These are phyloP conservation scores for Chytriomyces sp. DNA, from an alignment of 192 early-diverging fungal species.

Conservation along the genomic window DNA sequence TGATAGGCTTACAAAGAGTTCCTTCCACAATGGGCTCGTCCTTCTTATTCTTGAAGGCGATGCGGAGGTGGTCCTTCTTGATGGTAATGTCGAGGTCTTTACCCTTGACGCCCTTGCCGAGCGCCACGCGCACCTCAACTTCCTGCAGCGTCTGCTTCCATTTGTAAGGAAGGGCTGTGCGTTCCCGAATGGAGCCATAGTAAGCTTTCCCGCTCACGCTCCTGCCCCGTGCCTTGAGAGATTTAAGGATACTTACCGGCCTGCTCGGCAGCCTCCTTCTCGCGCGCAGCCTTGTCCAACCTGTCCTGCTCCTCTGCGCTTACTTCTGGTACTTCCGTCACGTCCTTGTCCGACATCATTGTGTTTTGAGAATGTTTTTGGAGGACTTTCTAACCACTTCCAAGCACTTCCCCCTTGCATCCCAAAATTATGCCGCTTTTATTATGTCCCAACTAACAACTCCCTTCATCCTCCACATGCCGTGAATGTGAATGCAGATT, in stretches of 20 bases:
- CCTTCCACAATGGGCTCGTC: conserved; percentile 73
- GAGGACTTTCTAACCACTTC: neutral
- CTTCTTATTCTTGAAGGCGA: conserved; percentile 68
- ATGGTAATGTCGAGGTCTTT: conserved; percentile 69
- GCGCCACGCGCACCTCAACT: conserved; percentile 71
- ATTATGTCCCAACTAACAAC: no score
- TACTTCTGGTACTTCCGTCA: neutral
- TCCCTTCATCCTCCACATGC: no score
- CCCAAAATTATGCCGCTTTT: no score
- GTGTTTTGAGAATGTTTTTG: neutral
- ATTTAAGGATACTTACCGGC: conserved; percentile 28
- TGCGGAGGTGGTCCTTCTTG: conserved; percentile 65
- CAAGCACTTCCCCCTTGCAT: neutral
- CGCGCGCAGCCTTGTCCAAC: conserved; percentile 30
- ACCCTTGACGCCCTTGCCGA: conserved; percentile 72
- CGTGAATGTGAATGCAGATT: no score
- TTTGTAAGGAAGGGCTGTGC: conserved; percentile 65
- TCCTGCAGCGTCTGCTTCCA: conserved; percentile 86
- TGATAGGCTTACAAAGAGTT: conserved; percentile 66
- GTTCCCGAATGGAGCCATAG: neutral
- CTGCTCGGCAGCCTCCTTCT: conserved; percentile 47
- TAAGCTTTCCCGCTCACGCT: no score
- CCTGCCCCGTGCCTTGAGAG: neutral
- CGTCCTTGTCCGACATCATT: conserved; percentile 15
- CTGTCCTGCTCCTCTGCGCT: conserved; percentile 37